Conservation (phyloP, 495 filamentous ascomycete genomes). For the Cryomyces minteri region DNA sequence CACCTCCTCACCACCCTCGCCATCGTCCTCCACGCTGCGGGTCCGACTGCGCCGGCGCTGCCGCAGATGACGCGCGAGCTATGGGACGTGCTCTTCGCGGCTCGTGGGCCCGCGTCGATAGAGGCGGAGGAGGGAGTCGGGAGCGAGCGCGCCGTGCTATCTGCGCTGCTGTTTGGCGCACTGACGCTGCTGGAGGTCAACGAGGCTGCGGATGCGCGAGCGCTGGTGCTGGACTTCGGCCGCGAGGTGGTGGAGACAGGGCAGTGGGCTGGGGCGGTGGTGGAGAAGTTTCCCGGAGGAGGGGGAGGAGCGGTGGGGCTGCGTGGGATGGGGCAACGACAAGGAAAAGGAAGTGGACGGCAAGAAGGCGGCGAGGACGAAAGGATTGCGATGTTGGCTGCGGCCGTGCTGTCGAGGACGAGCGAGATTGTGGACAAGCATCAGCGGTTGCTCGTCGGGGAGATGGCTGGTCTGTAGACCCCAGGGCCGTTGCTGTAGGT, state of each 20-base stretch:
- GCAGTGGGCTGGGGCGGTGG: slow-evolving; percentile 53
- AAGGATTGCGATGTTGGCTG: slow-evolving; percentile 51
- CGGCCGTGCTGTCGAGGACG: slow-evolving; percentile 61
- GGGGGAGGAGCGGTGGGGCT: slow-evolving; percentile 9
- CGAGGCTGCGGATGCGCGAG: slow-evolving; percentile 18
- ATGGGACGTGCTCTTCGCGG: slow-evolving; percentile 43
- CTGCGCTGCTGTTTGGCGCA: slow-evolving; percentile 60
- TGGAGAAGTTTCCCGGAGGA: slow-evolving; percentile 34
- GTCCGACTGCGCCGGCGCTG: slow-evolving; percentile 38
- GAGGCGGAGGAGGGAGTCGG: slow-evolving; percentile 13
- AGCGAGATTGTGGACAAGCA: slow-evolving; percentile 69
- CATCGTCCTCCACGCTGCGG: slow-evolving; percentile 44
- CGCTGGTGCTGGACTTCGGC: slow-evolving; percentile 36
- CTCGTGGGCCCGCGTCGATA: slow-evolving; percentile 19
- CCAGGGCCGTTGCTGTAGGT: no score
- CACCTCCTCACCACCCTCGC: slow-evolving; percentile 47
- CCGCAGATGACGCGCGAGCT: slow-evolving; percentile 52
- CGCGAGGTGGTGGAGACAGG: slow-evolving; percentile 39
- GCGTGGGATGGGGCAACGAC: not conserved
- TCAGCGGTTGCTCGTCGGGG: slow-evolving; percentile 44
- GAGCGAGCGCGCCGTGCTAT: slow-evolving; percentile 43
- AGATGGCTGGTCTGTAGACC: slow-evolving; percentile 25
- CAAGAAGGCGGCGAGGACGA: slow-evolving; percentile 32
- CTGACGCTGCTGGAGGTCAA: slow-evolving; percentile 78
- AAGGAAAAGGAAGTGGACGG: not conserved